A percentile compares a stretch with the other conserved stretches of the same genome.
Conservation (phyloP, 2,329 filamentous ascomycete genomes). For the Helotiales sp. region DNA sequence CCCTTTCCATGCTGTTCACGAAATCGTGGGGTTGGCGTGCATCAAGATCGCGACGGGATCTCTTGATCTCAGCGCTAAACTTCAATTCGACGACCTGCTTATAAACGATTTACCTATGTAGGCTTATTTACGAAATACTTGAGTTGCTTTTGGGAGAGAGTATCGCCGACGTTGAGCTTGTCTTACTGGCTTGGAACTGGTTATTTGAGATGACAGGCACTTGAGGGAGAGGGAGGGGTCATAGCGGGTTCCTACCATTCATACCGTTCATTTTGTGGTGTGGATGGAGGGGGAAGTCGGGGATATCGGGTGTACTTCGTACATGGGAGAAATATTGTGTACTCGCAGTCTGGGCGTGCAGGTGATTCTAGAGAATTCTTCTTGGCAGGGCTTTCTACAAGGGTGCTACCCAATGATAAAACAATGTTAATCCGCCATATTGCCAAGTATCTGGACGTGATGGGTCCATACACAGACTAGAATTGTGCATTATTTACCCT, state of each 20-base stretch:
- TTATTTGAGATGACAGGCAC: neutral
- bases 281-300: neutral
- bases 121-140: no score
- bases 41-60: neutral
- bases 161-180: conserved; percentile 1
- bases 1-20: neutral
- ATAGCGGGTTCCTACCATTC: neutral
- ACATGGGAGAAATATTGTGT: no score
- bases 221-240: neutral
- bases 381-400: no score
- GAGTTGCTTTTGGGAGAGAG: neutral
- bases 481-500: no score
- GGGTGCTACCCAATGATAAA: no score
- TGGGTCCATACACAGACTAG: no score
- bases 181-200: neutral
- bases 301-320: neutral
- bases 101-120: no score
- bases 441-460: no score
- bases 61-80: neutral
- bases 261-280: no score
- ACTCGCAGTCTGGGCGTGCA: no score
- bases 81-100: neutral
- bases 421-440: no score
- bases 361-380: no score
- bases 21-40: neutral